Conservation (phyloP, 345 rosid genomes). For the Lagerstroemia speciosa region DNA sequence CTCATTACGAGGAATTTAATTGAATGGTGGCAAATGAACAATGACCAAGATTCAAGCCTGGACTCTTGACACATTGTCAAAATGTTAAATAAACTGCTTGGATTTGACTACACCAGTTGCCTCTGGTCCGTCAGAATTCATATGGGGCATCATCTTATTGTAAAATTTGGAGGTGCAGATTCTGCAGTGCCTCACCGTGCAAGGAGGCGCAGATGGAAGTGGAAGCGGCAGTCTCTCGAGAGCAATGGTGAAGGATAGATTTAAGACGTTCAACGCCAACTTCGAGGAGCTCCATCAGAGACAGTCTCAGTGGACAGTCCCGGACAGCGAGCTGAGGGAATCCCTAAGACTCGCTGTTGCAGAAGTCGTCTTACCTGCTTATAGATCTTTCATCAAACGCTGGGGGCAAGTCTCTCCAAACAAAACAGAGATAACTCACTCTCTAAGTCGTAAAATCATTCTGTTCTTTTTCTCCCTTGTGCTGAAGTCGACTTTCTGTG, state of each 20-base stretch:
- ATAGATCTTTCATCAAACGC: conserved; percentile 81
- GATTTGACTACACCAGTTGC: not conserved
- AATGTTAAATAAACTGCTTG: not conserved
- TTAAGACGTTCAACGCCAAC: conserved; percentile 73
- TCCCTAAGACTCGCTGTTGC: conserved; percentile 94
- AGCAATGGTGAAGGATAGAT: conserved; percentile 77
- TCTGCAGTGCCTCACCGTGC: conserved; percentile 83
- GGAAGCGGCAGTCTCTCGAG: conserved; percentile 46
- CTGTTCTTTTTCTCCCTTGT: not conserved
- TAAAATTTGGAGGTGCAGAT: conserved; percentile 41
- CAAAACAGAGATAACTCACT: not conserved
- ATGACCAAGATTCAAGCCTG: not conserved
- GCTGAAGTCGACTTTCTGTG: conserved; percentile 4
- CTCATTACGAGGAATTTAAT: not conserved
- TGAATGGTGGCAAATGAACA: not conserved
- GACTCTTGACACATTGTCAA: too few relatives aligned
- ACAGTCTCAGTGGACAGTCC: conserved; percentile 97
- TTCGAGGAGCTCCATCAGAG: conserved; percentile 91
- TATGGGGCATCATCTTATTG: not conserved
- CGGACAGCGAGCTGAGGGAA: conserved; percentile 88
- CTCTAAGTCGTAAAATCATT: not conserved
- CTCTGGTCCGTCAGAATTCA: not conserved
- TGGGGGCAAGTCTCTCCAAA: conserved; percentile 44
- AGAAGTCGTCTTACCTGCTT: conserved; percentile 92
- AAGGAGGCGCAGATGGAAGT: conserved; percentile 28